These are phyloP conservation scores for Rhodotorula babjevae DNA, from an alignment of 768 basidiomycete species.

Conservation along the genomic window DNA sequence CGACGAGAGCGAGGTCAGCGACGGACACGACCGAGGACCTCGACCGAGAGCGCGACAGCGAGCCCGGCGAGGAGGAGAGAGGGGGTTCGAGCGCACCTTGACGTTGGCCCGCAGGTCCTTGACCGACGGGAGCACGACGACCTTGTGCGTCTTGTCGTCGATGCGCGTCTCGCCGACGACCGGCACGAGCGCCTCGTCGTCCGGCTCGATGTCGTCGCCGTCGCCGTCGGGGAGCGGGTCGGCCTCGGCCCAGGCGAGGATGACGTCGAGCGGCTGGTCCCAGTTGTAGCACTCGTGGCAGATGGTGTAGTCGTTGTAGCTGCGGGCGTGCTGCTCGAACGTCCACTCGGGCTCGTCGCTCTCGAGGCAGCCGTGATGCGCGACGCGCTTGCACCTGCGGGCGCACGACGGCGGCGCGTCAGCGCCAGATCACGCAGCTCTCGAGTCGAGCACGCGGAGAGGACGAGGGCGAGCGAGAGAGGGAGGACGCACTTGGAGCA, in stretches of 20 bases:
- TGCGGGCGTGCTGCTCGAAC: constrained; percentile 6
- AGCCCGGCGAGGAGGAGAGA: neutral
- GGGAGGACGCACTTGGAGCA: constrained; percentile 28
- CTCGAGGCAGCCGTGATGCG: constrained; percentile 41
- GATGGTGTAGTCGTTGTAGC: constrained; percentile 18
- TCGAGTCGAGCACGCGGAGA: neutral
- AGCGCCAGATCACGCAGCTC: too few relatives aligned
- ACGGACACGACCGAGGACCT: neutral
- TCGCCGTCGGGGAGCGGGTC: constrained; percentile 7
- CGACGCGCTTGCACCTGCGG: constrained; percentile 37
- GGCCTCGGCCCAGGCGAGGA: constrained; percentile 39
- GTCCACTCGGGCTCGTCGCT: constrained; percentile 9
- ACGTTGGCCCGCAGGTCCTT: constrained; percentile 35
- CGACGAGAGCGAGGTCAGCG: neutral
- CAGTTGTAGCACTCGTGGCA: constrained; percentile 35
- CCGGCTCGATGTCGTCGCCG: constrained; percentile 12
- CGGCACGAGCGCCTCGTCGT: constrained; percentile 5
- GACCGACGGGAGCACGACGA: constrained; percentile 19
- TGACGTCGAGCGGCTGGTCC: constrained; percentile 29
- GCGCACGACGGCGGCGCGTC: neutral
- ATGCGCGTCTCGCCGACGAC: neutral
- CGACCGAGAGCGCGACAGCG: neutral
- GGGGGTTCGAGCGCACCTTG: neutral
- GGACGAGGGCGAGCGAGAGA: too few relatives aligned
- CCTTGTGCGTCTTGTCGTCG: constrained; percentile 20